Conservation (phyloP, 306 rosid species). For the Sicyos edulis region DNA sequence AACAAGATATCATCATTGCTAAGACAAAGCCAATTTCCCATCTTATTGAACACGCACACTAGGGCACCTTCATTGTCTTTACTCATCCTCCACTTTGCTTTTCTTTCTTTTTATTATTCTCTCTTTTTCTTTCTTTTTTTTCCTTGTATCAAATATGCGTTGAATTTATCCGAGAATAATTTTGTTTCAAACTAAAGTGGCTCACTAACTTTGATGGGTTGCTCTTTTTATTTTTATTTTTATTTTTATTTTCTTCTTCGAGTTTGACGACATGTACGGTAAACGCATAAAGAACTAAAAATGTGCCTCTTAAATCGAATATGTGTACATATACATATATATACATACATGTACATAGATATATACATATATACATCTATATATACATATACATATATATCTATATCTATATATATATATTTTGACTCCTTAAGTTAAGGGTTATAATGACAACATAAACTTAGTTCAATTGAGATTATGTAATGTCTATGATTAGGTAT, state of each 20-base stretch:
- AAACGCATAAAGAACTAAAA: no score
- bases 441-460: no score
- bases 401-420: no score
- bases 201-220: neutral
- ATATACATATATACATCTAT: no score
- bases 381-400: no score
- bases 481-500: no score
- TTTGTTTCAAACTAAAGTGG: neutral
- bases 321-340: no score
- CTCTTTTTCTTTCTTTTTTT: neutral
- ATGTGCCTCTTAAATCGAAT: no score
- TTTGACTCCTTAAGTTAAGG: no score
- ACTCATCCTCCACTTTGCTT: neutral
- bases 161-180: neutral
- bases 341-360: no score
- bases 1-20: constrained; percentile 14
- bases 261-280: no score
- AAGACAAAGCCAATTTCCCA: neutral
- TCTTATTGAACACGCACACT: neutral
- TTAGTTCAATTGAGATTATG: no score
- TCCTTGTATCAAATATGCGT: neutral
- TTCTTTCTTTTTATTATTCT: neutral
- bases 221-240: neutral
- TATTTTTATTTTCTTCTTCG: neutral
- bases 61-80: neutral